Evolutionary conservation across 768 basidiomycete genomes (phyloP).

Genomic region (Phylloporus arenicola): DNA sequence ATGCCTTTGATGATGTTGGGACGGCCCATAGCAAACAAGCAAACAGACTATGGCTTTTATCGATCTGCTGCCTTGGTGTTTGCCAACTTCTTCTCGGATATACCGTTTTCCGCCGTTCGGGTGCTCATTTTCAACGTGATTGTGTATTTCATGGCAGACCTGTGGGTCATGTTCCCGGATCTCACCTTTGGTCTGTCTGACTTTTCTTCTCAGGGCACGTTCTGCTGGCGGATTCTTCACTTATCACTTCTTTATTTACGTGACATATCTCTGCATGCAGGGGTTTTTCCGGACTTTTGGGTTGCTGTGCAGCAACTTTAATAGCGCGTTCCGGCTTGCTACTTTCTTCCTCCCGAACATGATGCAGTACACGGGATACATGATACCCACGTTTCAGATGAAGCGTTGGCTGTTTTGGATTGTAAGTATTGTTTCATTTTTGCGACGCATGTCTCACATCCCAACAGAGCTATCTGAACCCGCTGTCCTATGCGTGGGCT

Average conservation of each 20-base stretch:
- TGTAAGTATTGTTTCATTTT: conserved; percentile 34
- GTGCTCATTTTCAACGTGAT: conserved; percentile 59
- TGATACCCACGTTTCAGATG: conserved; percentile 63
- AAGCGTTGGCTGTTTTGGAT: conserved; percentile 87
- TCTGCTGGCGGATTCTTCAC: conserved; percentile 45
- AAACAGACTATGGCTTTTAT: conserved; percentile 61
- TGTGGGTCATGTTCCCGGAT: conserved; percentile 32
- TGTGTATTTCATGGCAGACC: conserved; percentile 62
- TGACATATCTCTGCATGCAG: conserved; percentile 69
- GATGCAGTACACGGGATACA: conserved; percentile 66
- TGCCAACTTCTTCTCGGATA: conserved; percentile 62
- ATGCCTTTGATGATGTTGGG: conserved; percentile 77
- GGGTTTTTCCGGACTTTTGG: conserved; percentile 81
- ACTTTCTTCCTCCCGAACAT: conserved; percentile 75
- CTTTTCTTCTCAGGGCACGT: conserved; percentile 20
- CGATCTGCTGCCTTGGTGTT: conserved; percentile 59
- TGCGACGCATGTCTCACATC: conserved; percentile 6
- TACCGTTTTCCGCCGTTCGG: conserved; percentile 61
- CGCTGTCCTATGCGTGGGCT: conserved; percentile 71
- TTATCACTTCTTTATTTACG: conserved; percentile 60
- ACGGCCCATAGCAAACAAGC: conserved; percentile 68
- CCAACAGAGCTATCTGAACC: conserved; percentile 66
- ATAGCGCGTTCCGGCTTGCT: conserved; percentile 48
- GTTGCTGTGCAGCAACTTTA: conserved; percentile 48
- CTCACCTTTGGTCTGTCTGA: conserved; percentile 17